These are phyloP conservation scores for Daldinia grandis DNA, from an alignment of 495 filamentous ascomycete species.

Conservation along the genomic window DNA sequence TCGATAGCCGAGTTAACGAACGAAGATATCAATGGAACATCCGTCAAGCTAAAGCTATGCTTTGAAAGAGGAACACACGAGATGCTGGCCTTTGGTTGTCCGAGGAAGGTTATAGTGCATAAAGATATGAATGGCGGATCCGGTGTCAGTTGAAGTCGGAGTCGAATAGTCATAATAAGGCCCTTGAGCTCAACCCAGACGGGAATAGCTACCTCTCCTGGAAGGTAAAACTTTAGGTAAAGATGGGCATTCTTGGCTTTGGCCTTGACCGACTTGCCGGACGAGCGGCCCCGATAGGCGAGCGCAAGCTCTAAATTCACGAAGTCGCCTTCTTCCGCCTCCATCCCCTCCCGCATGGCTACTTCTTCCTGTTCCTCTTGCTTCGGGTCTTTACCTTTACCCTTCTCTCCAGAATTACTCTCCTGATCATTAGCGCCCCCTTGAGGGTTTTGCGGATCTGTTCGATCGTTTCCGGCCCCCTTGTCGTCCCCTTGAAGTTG, in stretches of 20 bases:
- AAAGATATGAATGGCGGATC: constrained; percentile 77
- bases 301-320: constrained; percentile 76
- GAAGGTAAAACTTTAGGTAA: constrained; percentile 72
- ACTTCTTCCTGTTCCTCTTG: constrained; percentile 54
- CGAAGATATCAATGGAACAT: constrained; percentile 73
- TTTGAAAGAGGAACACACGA: constrained; percentile 73
- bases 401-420: constrained; percentile 33
- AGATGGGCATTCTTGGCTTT: constrained; percentile 76
- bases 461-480: constrained; percentile 58
- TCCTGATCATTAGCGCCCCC: constrained; percentile 47
- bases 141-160: constrained; percentile 73
- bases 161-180: constrained; percentile 68
- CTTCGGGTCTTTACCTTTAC: constrained; percentile 36
- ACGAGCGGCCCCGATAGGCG: constrained; percentile 68
- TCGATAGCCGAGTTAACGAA: constrained; percentile 79
- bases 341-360: constrained; percentile 68
- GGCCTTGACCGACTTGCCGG: constrained; percentile 62
- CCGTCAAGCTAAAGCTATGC: constrained; percentile 72
- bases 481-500: constrained; percentile 51
- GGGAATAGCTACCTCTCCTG: constrained; percentile 64
- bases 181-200: constrained; percentile 78
- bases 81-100: constrained; percentile 76
- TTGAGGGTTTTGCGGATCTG: constrained; percentile 52
- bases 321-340: constrained; percentile 77
- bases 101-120: constrained; percentile 75